A percentile compares a stretch with the other conserved stretches of the same genome.
phyloP scores from a whole-genome alignment of 352 stramenopile genomes.

The Phytophthora foliorum region DNA sequence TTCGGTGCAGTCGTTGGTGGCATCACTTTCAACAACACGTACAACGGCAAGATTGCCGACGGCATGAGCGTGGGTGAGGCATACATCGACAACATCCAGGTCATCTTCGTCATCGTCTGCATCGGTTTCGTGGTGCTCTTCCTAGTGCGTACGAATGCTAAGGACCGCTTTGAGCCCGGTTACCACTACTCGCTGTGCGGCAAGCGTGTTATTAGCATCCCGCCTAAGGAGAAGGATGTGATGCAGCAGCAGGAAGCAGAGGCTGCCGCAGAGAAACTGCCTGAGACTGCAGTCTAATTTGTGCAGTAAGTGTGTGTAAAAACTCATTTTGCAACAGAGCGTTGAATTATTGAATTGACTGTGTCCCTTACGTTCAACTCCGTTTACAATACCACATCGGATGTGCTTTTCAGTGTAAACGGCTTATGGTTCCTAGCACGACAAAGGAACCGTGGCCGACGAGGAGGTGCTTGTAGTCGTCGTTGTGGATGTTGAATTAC shows the following conservation, averaged over 20 bases:
- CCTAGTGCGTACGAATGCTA: slow-evolving; percentile 71
- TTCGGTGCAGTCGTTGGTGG: slow-evolving; percentile 76
- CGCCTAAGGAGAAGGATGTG: slow-evolving; percentile 50
- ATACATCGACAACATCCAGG: slow-evolving; percentile 82
- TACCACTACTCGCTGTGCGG: slow-evolving; percentile 79
- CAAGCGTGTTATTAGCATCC: slow-evolving; percentile 71
- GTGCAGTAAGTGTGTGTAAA: not conserved
- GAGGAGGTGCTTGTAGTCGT: not conserved
- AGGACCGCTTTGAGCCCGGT: slow-evolving; percentile 71
- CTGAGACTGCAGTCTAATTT: slow-evolving; percentile 19
- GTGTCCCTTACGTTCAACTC: not conserved
- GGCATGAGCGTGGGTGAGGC: slow-evolving; percentile 59
- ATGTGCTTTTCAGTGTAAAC: not conserved
- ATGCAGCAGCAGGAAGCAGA: slow-evolving; percentile 32
- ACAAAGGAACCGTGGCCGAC: slow-evolving; percentile 8
- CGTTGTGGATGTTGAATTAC: slow-evolving; percentile 3
- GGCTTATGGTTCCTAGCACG: slow-evolving; percentile 6
- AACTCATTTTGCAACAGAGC: not conserved
- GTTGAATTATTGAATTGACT: slow-evolving; percentile 3
- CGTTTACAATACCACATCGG: not conserved
- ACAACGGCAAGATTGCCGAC: slow-evolving; percentile 47
- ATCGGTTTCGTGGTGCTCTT: slow-evolving; percentile 72
- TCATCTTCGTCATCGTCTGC: slow-evolving; percentile 73
- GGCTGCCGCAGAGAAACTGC: slow-evolving; percentile 13
- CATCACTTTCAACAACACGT: slow-evolving; percentile 77